Conservation (phyloP, 331 rosid species). For the Quercus tomentella region DNA sequence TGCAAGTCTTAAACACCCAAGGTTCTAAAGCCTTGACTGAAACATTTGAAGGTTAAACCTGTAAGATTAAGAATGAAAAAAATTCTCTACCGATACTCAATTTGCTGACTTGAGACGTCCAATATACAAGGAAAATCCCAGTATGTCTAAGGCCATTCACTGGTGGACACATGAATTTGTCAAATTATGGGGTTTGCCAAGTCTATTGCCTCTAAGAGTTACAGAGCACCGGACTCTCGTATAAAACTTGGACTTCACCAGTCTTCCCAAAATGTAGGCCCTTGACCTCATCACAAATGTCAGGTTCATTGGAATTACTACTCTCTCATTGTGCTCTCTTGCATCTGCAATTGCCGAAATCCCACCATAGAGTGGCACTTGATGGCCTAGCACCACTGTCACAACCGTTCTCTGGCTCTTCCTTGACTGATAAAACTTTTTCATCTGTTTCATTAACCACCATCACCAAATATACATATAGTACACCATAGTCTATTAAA, state of each 20-base stretch:
- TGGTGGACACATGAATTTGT: slow-evolving; percentile 53
- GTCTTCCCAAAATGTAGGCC: slow-evolving; percentile 70
- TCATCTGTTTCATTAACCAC: slow-evolving; percentile 35
- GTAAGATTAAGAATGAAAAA: background rate
- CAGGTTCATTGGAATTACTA: slow-evolving; percentile 62
- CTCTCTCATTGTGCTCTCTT: slow-evolving; percentile 20
- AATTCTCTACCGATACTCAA: background rate
- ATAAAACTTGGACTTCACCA: slow-evolving; percentile 76
- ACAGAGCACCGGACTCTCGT: slow-evolving; percentile 59
- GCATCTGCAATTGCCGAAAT: slow-evolving; percentile 38
- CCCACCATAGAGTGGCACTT: slow-evolving; percentile 83
- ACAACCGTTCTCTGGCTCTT: slow-evolving; percentile 39
- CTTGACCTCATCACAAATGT: slow-evolving; percentile 77
- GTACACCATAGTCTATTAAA: background rate
- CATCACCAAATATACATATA: no score
- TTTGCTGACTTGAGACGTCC: background rate
- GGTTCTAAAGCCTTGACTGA: background rate
- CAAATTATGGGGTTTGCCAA: slow-evolving; percentile 60
- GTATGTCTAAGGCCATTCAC: slow-evolving; percentile 6
- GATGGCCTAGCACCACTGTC: slow-evolving; percentile 57
- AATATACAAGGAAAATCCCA: background rate
- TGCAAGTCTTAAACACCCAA: background rate
- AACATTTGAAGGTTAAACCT: background rate
- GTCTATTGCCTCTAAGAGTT: slow-evolving; percentile 52
- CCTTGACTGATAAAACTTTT: slow-evolving; percentile 54